A percentile compares a stretch with the other conserved stretches of the same genome.
Conservation (phyloP, 306 rosid genomes). For the Cicer judaicum region DNA sequence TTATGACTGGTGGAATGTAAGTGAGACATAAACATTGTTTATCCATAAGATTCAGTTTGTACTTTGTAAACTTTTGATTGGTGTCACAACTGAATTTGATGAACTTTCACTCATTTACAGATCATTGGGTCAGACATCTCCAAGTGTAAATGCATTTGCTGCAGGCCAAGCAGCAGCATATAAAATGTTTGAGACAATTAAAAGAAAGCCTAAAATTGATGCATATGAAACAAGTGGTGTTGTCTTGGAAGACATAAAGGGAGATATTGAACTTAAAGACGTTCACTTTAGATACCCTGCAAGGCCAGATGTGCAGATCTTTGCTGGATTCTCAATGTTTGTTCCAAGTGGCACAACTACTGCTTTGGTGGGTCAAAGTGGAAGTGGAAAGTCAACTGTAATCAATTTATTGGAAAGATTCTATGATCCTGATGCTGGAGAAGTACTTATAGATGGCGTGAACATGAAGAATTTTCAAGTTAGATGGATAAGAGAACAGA, state of each 20-base stretch:
- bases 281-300: slow-evolving; percentile 84
- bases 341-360: slow-evolving; percentile 72
- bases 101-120: slow-evolving; percentile 46
- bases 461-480: slow-evolving; percentile 64
- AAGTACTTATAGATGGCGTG: slow-evolving; percentile 76
- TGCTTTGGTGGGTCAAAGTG: slow-evolving; percentile 95
- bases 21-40: slow-evolving; percentile 30
- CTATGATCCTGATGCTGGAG: slow-evolving; percentile 88
- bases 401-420: slow-evolving; percentile 79
- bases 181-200: slow-evolving; percentile 86
- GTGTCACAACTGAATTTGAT: background rate
- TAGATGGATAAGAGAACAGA: slow-evolving; percentile 76
- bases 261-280: slow-evolving; percentile 79
- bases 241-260: slow-evolving; percentile 64
- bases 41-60: no score
- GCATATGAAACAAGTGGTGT: slow-evolving; percentile 68
- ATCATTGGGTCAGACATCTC: slow-evolving; percentile 83
- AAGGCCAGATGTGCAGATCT: slow-evolving; percentile 74
- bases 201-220: slow-evolving; percentile 68
- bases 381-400: slow-evolving; percentile 93
- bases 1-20: slow-evolving; percentile 92
- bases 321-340: slow-evolving; percentile 73
- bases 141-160: slow-evolving; percentile 78
- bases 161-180: slow-evolving; percentile 89
- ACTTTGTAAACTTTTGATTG: no score